Evolutionary conservation across 1,139 yeast species (phyloP).

Genomic region (Sugiyamaella xylanicola): DNA sequence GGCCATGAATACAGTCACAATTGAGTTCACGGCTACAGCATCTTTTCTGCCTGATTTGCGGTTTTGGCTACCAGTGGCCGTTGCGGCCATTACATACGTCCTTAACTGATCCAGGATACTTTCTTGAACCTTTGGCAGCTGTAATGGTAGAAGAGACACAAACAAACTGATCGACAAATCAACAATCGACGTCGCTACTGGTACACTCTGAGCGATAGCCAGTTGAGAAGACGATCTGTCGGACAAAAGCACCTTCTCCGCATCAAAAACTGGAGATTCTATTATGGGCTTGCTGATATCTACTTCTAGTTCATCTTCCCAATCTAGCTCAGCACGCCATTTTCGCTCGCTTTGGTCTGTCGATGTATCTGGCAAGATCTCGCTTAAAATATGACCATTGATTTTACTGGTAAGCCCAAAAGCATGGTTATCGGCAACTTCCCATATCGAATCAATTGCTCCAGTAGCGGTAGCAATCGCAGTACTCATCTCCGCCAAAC

Average conservation of each 20-base stretch:
- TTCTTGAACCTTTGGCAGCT: constrained; percentile 80
- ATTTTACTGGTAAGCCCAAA: constrained; percentile 42
- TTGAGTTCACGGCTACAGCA: constrained; percentile 62
- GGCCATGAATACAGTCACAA: constrained; percentile 65
- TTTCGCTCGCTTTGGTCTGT: constrained; percentile 31
- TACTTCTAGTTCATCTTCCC: constrained; percentile 31
- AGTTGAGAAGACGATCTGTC: constrained; percentile 8
- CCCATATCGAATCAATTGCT: constrained; percentile 40
- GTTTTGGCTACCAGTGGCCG: constrained; percentile 32
- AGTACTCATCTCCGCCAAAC: constrained; percentile 38
- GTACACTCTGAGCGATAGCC: constrained; percentile 25
- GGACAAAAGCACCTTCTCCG: constrained; percentile 27
- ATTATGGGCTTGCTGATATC: constrained; percentile 32
- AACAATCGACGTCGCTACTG: constrained; percentile 54
- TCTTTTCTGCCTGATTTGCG: constrained; percentile 30
- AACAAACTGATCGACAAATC: constrained; percentile 80
- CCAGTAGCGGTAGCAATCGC: constrained; percentile 42
- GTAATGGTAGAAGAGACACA: constrained; percentile 66
- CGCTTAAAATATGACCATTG: constrained; percentile 31
- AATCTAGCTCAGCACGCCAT: constrained; percentile 38
- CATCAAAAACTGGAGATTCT: constrained; percentile 36
- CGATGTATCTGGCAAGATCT: constrained; percentile 20
- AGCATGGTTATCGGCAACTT: constrained; percentile 41
- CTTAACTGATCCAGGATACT: constrained; percentile 81
- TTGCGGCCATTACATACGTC: constrained; percentile 46